Percentiles rank a stretch among this genome's conserved stretches.
These are phyloP conservation scores for Tilletia indica DNA, from an alignment of 1,284 basidiomycete species.

Conservation along the genomic window DNA sequence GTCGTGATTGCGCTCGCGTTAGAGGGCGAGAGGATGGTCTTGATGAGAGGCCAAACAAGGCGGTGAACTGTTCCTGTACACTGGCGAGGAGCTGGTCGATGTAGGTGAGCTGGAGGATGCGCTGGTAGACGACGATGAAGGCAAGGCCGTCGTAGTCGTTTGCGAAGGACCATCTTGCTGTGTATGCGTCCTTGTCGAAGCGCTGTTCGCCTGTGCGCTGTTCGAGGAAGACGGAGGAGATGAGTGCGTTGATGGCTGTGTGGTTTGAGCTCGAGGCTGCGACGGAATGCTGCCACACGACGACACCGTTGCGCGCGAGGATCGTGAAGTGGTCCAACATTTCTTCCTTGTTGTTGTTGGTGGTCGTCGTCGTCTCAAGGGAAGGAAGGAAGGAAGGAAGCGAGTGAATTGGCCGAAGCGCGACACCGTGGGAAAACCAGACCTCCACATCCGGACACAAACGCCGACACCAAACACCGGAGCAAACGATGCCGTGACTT, in stretches of 20 bases:
- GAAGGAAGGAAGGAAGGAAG: too few species aligned
- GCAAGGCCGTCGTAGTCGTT: constrained; percentile 33
- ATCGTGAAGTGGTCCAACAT: constrained; percentile 21
- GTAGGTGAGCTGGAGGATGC: constrained; percentile 90
- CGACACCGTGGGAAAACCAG: too few species aligned
- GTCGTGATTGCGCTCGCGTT: constrained; percentile 50
- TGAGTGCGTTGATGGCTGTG: constrained; percentile 45
- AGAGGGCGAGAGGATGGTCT: constrained; percentile 6
- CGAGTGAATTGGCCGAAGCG: too few species aligned
- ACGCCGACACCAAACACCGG: too few species aligned
- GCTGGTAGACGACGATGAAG: constrained; percentile 85
- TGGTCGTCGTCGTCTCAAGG: too few species aligned
- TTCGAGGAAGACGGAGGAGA: constrained; percentile 50
- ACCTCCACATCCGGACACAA: too few species aligned
- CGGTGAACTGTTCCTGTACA: constrained; percentile 41
- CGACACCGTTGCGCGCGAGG: constrained; percentile 32
- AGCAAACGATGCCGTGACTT: too few species aligned
- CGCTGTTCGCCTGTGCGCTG: constrained; percentile 43
- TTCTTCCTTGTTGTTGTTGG: background rate
- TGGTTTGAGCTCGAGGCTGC: constrained; percentile 33
- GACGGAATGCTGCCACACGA: constrained; percentile 51
- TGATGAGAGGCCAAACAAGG: constrained; percentile 42
- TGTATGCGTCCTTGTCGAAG: constrained; percentile 49
- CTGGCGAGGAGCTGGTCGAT: constrained; percentile 71
- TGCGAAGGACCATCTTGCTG: constrained; percentile 47